Evolutionary conservation across 176 grass and related monocot species (phyloP).

Genomic region (Lolium rigidum): DNA sequence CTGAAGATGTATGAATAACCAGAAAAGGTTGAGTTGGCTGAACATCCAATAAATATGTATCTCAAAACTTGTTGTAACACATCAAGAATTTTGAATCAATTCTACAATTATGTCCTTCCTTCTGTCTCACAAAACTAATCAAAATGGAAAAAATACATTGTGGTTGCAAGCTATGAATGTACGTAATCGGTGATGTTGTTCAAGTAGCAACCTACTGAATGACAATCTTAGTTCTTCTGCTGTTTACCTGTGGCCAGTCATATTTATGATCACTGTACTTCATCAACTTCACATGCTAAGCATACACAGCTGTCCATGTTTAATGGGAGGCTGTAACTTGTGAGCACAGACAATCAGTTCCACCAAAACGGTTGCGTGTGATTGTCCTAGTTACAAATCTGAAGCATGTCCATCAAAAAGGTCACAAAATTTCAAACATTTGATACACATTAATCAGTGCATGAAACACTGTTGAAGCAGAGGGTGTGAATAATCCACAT

Average conservation of each 20-base stretch:
- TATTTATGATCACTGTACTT: constrained; percentile 32
- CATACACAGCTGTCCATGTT: constrained; percentile 45
- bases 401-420: constrained; percentile 25
- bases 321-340: constrained; percentile 44
- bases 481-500: constrained; percentile 95
- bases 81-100: constrained; percentile 57
- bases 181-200: constrained; percentile 35
- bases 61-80: constrained; percentile 55
- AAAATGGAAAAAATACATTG: constrained; percentile 53
- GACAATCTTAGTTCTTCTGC: constrained; percentile 46
- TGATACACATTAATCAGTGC: constrained; percentile 62
- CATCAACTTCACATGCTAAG: constrained; percentile 46
- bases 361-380: constrained; percentile 20
- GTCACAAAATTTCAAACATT: constrained; percentile 51
- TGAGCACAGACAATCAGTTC: constrained; percentile 11
- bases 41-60: constrained; percentile 52
- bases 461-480: constrained; percentile 87
- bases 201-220: constrained; percentile 44
- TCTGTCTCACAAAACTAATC: constrained; percentile 50
- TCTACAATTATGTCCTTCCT: constrained; percentile 51
- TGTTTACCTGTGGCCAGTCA: constrained; percentile 45
- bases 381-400: constrained; percentile 21
- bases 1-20: constrained; percentile 28
- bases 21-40: constrained; percentile 30
- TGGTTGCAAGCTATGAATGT: constrained; percentile 44